Evolutionary conservation across 805 yeast genomes (phyloP).

Genomic region (Wickerhamiella dianesei): DNA sequence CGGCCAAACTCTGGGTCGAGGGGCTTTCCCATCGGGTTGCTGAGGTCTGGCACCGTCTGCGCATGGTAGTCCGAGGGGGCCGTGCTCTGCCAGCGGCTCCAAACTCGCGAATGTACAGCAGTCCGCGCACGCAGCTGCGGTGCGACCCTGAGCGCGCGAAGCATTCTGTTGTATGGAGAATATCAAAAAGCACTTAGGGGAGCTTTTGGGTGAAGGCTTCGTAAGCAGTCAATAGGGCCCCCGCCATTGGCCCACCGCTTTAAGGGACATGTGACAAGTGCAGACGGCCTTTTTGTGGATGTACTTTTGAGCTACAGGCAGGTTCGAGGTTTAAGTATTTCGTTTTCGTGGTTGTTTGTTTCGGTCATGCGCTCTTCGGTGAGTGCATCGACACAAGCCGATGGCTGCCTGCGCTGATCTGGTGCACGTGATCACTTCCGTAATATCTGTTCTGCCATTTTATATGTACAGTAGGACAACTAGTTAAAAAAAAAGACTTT

Average conservation of each 20-base stretch:
- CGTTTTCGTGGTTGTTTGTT: no score
- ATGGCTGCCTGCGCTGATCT: no score
- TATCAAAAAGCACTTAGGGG: slow-evolving; percentile 8
- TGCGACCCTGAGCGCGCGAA: slow-evolving; percentile 5
- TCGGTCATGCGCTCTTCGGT: no score
- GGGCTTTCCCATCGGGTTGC: slow-evolving; percentile 24
- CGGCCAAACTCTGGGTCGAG: slow-evolving; percentile 22
- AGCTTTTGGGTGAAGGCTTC: neutral
- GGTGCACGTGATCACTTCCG: no score
- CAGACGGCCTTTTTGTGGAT: no score
- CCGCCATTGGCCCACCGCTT: slow-evolving; percentile 4
- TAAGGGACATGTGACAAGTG: no score
- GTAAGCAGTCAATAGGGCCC: slow-evolving; percentile 1
- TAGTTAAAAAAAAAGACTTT: no score
- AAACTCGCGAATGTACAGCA: neutral
- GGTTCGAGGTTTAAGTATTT: no score
- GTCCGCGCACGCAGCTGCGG: slow-evolving; percentile 4
- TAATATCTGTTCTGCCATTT: no score
- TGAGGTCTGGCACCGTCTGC: slow-evolving; percentile 15
- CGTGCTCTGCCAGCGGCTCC: slow-evolving; percentile 5
- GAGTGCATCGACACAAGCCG: no score
- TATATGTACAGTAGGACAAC: no score
- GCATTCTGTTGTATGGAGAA: slow-evolving; percentile 2
- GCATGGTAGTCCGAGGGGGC: slow-evolving; percentile 7
- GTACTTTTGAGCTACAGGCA: no score